These are phyloP conservation scores for Phytophthora hibernalis DNA, from an alignment of 352 stramenopile genomes.

Conservation along the genomic window DNA sequence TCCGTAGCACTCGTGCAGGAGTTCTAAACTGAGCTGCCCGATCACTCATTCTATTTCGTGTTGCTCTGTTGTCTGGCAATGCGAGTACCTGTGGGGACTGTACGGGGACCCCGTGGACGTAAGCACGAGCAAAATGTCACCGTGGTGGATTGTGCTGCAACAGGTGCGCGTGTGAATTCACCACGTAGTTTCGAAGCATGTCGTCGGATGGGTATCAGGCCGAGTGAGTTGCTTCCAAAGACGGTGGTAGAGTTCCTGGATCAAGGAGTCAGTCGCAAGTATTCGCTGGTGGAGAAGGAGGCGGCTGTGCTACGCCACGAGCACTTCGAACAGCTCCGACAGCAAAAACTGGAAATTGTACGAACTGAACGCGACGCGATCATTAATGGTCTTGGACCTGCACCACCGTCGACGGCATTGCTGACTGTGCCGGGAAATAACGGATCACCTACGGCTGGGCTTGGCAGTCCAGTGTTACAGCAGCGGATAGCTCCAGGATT, in stretches of 20 bases:
- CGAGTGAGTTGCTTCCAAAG: slow-evolving; percentile 70
- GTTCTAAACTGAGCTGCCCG: slow-evolving; percentile 23
- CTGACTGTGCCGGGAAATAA: slow-evolving; percentile 14
- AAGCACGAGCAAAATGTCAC: slow-evolving; percentile 52
- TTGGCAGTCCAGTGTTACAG: slow-evolving; percentile 20
- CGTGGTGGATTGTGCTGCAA: slow-evolving; percentile 53
- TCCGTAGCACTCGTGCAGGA: neutral
- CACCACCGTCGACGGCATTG: slow-evolving; percentile 39
- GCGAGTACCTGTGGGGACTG: slow-evolving; percentile 14
- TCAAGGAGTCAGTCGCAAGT: slow-evolving; percentile 52
- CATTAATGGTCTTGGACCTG: slow-evolving; percentile 40
- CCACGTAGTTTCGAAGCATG: slow-evolving; percentile 77
- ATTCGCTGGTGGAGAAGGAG: slow-evolving; percentile 76
- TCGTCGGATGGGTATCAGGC: slow-evolving; percentile 69
- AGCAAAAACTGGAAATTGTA: slow-evolving; percentile 68
- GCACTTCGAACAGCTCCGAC: slow-evolving; percentile 73
- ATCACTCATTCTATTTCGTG: neutral
- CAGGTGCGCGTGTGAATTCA: slow-evolving; percentile 64
- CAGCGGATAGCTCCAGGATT: slow-evolving; percentile 35
- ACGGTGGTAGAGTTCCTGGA: slow-evolving; percentile 62
- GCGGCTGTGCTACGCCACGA: slow-evolving; percentile 71
- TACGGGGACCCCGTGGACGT: slow-evolving; percentile 15
- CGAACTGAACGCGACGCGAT: slow-evolving; percentile 64
- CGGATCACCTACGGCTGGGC: slow-evolving; percentile 14
- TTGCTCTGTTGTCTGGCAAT: slow-evolving; percentile 10